A percentile compares a stretch with the other conserved stretches of the same genome.
Evolutionary conservation across 140 eudicot genomes (phyloP).

Genomic region (Bidens hawaiensis): DNA sequence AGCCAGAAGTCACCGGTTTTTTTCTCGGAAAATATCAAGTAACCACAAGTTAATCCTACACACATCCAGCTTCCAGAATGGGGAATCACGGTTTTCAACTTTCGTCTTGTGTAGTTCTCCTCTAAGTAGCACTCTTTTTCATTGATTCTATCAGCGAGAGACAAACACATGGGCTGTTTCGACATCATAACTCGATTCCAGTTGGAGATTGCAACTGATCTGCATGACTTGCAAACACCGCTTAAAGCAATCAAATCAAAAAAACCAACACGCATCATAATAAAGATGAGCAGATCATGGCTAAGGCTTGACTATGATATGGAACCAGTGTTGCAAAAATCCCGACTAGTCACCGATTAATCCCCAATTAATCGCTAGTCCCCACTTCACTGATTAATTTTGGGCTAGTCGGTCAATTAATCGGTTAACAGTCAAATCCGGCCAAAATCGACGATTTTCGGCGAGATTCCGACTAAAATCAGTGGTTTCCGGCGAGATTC

Average conservation of each 20-base stretch:
- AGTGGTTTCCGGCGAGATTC: no score
- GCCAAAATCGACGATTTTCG: no score
- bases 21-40: neutral
- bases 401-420: no score
- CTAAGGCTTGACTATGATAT: neutral
- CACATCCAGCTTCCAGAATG: neutral
- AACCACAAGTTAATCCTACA: constrained; percentile 18
- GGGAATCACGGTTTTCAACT: constrained; percentile 2
- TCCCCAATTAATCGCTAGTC: no score
- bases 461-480: no score
- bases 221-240: constrained; percentile 19
- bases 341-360: no score
- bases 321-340: neutral
- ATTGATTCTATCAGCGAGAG: neutral
- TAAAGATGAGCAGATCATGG: neutral
- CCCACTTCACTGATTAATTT: no score
- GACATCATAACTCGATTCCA: neutral
- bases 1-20: constrained; percentile 1
- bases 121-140: neutral
- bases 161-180: neutral
- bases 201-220: neutral
- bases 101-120: constrained; percentile 1
- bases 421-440: no score
- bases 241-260: neutral
- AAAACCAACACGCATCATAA: neutral